Evolutionary conservation across 2,329 filamentous ascomycete genomes (phyloP), one percentile per base, ranked within the genome.

Genomic region (Mycosphaerelloides madeirae): DNA sequence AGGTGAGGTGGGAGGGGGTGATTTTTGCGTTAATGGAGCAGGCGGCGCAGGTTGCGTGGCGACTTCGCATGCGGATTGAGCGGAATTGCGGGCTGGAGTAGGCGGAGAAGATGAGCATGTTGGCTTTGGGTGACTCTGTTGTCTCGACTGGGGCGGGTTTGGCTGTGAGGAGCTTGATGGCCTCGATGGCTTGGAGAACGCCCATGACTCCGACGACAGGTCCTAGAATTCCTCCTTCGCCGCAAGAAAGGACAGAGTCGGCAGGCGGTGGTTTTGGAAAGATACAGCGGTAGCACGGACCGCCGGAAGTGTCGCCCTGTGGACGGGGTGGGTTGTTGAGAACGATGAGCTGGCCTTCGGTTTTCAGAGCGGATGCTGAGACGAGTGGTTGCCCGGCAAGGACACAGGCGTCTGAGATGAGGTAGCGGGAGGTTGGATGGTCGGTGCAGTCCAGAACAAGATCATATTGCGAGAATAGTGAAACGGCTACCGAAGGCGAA

Each of bases 131-230:
- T 2, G 54, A 46, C 28, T 61, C 55, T 14, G 41, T 15, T 15
- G 43, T 62, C 61, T 53, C 49, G 5, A 40, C 20, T 31, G 35
- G 29, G 9, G 44, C 33, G 9, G 18, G 12, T 55, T 65, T 63
- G 6, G 79, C 75, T 13, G 96, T 75, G n/a, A 96, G 66, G n/a
- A 64, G 29, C 63, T 94, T 93, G 58, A 97, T 82, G 0, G 87
- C 82, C 68, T 97, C 89, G 1, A 95, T 72, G 0, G 93, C 91
- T 69, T 97, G 93, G 44, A 97, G 69, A 0, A 95, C 83, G 6
- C 93, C 93, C 87, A 98, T 96, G 0, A 82, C 77, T 0, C 93
- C 93, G 0, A 98, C 93, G 0, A 96, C 89, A 0, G 93, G 90
- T 0, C 93, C 93, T 1, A 98, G 60, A 7, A 98, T 89, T 0